Base-by-base conservation (phyloP, 2,329 filamentous ascomycete genomes). In the Epichloe gansuensis region DNA sequence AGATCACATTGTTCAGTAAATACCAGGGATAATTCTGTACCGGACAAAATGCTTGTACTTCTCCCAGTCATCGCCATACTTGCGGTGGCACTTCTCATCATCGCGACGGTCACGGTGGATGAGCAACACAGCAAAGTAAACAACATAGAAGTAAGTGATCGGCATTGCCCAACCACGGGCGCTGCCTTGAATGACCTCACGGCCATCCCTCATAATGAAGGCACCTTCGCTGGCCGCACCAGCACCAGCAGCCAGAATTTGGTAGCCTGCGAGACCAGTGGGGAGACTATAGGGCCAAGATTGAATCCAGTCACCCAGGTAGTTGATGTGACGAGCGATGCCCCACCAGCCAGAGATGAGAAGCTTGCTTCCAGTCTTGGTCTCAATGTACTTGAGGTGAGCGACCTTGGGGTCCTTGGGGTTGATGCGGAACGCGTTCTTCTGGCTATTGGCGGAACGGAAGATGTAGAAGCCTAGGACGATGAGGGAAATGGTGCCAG, bases 261-360 rank as follows among this genome's bases (percentile, higher is more conserved):
- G 73, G 66, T 91, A 95, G 12, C 90, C 90, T 0, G 89, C 85
- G 54, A 94, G 66, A 1, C 87, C 87, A 0, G 90, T 95, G 1
- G 91, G 90, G 43, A 96, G 74, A 58, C 82, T 88, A 69, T 93
- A 96, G 0, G 89, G 82, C 88, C 89, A 96, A 8, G 85, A 81
- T 80, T 95, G 90, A 58, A 93, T 76, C 90, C 90, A 96, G 71
- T 97, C 91, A 50, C 90, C 91, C 1, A 95, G 71, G 69, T 97
- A 96, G 73, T 96, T 97, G 75, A 96, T 91, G 69, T 97, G 91
- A 42, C 91, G 81, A 0, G 90, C 86, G 23, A 81, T 74, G 43
- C 91, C 91, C 91, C 91, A 96, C 91, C 91, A 97, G 52, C 91
- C 91, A 0, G 86, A 85, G 3, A 82, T 82, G 57, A 96, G 76